These are phyloP conservation scores for Fusarium sp. DNA, from an alignment of 2,329 filamentous ascomycete species.

Conservation along the genomic window DNA sequence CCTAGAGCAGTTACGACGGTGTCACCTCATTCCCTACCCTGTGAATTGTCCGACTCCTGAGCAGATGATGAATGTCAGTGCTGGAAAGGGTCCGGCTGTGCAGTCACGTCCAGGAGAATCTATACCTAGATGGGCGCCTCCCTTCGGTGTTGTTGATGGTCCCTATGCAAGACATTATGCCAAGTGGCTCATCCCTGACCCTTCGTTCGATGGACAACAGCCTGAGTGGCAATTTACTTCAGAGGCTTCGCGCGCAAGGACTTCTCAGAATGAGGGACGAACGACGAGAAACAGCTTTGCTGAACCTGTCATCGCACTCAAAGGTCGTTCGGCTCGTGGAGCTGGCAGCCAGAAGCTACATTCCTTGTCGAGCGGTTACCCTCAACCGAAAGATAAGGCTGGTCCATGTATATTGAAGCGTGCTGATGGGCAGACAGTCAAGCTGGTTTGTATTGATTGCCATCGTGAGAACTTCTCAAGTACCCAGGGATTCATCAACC, in stretches of 20 bases:
- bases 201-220: conserved; percentile 80
- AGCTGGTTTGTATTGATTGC: conserved; percentile 90
- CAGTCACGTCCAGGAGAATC: conserved; percentile 70
- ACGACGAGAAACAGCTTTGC: conserved; percentile 79
- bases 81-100: conserved; percentile 79
- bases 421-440: conserved; percentile 86
- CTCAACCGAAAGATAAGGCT: conserved; percentile 81
- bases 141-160: conserved; percentile 91
- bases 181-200: conserved; percentile 92
- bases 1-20: conserved; percentile 92
- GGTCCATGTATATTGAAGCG: conserved; percentile 88
- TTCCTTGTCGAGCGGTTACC: conserved; percentile 76
- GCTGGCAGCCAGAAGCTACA: conserved; percentile 72
- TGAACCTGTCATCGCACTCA: conserved; percentile 57
- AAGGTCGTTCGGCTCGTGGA: conserved; percentile 62
- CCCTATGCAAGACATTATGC: conserved; percentile 95
- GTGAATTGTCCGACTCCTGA: conserved; percentile 73
- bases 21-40: conserved; percentile 91
- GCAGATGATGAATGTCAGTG: conserved; percentile 76
- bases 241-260: conserved; percentile 58
- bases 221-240: conserved; percentile 58
- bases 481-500: conserved; percentile 99
- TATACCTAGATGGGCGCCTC: conserved; percentile 81
- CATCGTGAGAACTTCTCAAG: conserved; percentile 92
- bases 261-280: conserved; percentile 72